Percentiles rank a stretch among this genome's conserved stretches.
Conservation (phyloP, 805 yeast species). For the Candida coleopterorum region DNA sequence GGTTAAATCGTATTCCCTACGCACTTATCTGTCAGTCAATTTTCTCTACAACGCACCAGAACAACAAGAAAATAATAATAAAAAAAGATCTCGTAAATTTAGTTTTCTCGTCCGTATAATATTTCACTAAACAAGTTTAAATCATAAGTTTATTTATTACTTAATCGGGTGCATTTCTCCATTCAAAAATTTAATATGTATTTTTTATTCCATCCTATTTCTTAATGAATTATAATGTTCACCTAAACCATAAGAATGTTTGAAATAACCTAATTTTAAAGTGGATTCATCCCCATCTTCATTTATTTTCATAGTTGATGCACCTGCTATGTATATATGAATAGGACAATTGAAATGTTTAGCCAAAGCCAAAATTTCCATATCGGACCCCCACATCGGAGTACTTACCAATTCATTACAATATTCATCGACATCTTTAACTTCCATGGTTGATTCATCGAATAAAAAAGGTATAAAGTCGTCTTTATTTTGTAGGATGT, state of each 20-base stretch:
- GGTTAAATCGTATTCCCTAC: too few species aligned
- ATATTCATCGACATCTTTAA: conserved; percentile 65
- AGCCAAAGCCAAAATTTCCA: conserved; percentile 82
- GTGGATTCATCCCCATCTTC: conserved; percentile 48
- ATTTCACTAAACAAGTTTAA: too few species aligned
- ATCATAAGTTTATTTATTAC: too few species aligned
- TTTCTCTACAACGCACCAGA: too few species aligned
- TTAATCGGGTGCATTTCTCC: too few species aligned
- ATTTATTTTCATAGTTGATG: conserved; percentile 60
- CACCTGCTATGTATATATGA: conserved; percentile 73
- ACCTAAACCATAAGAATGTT: conserved; percentile 83
- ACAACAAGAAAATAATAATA: too few species aligned
- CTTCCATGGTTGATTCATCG: conserved; percentile 66
- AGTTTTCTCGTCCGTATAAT: too few species aligned
- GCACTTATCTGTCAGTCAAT: too few species aligned
- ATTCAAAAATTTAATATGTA: too few species aligned
- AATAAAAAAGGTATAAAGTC: conserved; percentile 78
- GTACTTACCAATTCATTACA: conserved; percentile 65
- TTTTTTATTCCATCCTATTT: conserved; percentile 10
- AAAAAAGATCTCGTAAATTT: too few species aligned
- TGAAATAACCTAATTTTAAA: conserved; percentile 73
- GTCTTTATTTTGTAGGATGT: conserved; percentile 60
- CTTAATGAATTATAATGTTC: conserved; percentile 84
- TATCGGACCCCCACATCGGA: conserved; percentile 94
- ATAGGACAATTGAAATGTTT: conserved; percentile 68